Conservation (phyloP, 2,329 filamentous ascomycete genomes). For the Pseudovirgaria hyperparasitica region DNA sequence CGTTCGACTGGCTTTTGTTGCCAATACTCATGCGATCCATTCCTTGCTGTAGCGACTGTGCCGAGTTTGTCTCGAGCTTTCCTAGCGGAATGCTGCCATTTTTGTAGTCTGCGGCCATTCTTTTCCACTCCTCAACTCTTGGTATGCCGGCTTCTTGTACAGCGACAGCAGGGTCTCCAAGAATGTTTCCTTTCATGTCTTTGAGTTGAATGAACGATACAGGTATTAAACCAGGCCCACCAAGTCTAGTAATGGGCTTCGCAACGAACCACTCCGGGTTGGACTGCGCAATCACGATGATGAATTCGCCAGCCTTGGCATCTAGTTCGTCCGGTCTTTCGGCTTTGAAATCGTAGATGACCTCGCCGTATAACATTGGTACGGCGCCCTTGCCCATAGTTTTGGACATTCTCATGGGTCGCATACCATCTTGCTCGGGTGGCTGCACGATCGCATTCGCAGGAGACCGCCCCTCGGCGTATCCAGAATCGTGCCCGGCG, state of each 20-base stretch:
- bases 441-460: conserved; percentile 17
- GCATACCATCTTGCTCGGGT: conserved; percentile 11
- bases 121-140: conserved; percentile 97
- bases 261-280: conserved; percentile 99
- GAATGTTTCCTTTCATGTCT: conserved; percentile 82
- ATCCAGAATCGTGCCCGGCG: conserved; percentile 83
- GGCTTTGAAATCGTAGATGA: conserved; percentile 93
- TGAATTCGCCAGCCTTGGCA: conserved; percentile 87
- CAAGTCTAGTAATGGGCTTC: conserved; percentile 95
- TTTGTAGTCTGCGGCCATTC: conserved; percentile 98
- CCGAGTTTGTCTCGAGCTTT: conserved; percentile 55
- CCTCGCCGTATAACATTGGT: conserved; percentile 90
- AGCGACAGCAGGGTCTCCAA: conserved; percentile 70
- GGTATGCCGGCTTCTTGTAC: conserved; percentile 83
- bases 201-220: conserved; percentile 94
- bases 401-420: conserved; percentile 24
- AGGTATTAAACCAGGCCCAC: conserved; percentile 87
- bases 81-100: conserved; percentile 96
- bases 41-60: conserved; percentile 40
- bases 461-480: conserved; percentile 52
- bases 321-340: conserved; percentile 93
- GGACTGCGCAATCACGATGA: conserved; percentile 96
- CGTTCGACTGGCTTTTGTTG: conserved; percentile 16
- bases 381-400: conserved; percentile 42
- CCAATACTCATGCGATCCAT: conserved; percentile 70